Base-by-base conservation (phyloP, 129 eudicot species). In the Saussurea involucrata region DNA sequence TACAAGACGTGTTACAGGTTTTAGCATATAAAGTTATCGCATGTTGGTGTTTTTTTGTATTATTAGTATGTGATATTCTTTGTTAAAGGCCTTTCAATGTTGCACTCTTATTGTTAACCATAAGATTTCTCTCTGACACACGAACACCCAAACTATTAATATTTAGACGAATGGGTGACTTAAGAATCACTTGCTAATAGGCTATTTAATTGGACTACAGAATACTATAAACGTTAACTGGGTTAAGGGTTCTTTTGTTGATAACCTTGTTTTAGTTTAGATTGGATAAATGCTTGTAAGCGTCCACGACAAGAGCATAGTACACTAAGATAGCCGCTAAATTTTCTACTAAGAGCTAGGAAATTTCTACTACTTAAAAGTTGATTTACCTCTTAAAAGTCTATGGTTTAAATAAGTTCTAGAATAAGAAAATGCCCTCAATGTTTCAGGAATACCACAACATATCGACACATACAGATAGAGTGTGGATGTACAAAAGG, bases 271-370 rank as follows among this genome's bases (percentile, higher is more conserved):
- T 44, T 24, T 68, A 63, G n/a, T n/a, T n/a, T n/a, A 32, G 70
- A 40, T 25, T 31, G 36, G 42, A 61, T 69, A 71, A 42, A 27
- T 27, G 11, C 20, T 68, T 33, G 76, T 18, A 46, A 65, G 53
- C 37, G 37, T 72, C 46, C 49, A 20, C 7, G 37, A 20, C 73
- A 37, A 81, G 79, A 77, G 77, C 66, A 66, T 49, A 61, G 80
- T 66, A 58, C 34, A 63, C 78, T 73, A 44, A 74, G 83, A 40
- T 76, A 40, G 72, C 63, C 17, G 36, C 40, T 60, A 77, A 34
- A 46, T 75, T 33, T 29, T 61, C 31, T 21, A 13, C 60, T 69
- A 69, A 71, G 82, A 66, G 55, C 28, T 55, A 64, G 75, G 75
- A 25, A n/a, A n/a, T n/a, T n/a, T n/a, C n/a, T n/a, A n/a, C n/a